phyloP scores from a whole-genome alignment of 106 monocot genomes.

The Agapanthus africanus region DNA sequence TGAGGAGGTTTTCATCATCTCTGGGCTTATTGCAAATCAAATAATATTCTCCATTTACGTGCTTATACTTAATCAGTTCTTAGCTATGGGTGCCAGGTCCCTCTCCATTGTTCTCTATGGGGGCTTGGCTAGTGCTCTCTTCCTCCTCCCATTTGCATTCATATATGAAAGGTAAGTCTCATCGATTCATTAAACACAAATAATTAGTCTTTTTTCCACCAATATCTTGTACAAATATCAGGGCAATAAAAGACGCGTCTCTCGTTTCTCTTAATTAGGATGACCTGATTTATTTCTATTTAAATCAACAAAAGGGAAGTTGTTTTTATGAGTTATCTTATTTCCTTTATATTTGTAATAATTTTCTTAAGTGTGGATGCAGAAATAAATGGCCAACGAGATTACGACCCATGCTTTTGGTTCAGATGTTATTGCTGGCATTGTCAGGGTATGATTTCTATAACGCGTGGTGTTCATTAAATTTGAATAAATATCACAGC shows the following conservation, averaged over 20 bases:
- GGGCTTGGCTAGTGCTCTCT: conserved; percentile 13
- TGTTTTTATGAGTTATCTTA: no score
- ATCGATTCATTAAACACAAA: no score
- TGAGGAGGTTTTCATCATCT: conserved; percentile 23
- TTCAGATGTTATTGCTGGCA: conserved; percentile 23
- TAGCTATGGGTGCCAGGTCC: conserved; percentile 25
- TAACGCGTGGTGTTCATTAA: no score
- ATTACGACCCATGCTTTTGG: conserved; percentile 18
- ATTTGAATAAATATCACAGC: no score
- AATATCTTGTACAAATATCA: no score
- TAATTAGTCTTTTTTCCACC: no score
- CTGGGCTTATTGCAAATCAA: conserved; percentile 32
- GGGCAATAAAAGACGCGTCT: no score
- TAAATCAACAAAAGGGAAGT: no score
- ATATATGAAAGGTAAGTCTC: conserved; percentile 31
- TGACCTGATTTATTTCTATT: no score
- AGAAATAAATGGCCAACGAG: conserved; percentile 58
- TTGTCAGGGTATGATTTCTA: conserved; percentile 45
- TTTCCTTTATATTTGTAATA: no score
- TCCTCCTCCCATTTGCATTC: conserved; percentile 51
- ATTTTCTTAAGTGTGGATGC: neutral
- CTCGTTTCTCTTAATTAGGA: no score
- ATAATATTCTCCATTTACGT: conserved; percentile 18
- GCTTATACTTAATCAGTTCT: conserved; percentile 22
- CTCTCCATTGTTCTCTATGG: conserved; percentile 28